Evolutionary conservation across 2,329 filamentous ascomycete genomes (phyloP), one percentile per base, ranked within the genome.

Genomic region (Incumbomyces lentus): DNA sequence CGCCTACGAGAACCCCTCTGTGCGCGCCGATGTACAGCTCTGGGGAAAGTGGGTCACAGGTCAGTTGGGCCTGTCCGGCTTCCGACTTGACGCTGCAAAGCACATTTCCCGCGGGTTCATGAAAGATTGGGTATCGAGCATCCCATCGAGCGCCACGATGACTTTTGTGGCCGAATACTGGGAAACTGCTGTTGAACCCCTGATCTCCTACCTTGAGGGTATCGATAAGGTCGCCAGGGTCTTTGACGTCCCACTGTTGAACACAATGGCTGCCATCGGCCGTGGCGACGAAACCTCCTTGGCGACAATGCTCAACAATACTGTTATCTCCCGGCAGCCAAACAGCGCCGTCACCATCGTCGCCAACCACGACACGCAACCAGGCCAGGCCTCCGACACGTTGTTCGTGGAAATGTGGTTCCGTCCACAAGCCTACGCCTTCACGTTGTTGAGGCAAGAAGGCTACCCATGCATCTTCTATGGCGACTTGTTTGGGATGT

Each of bases 21-120:
- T 86, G 10, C 69, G 72, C 26, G 62, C 71, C 2, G 83, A 86
- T 52, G 72, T 85, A 2, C 66, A 81, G 46, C 69, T 72, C 42
- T 86, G 83, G 83, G 78, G 78, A 1, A 64, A 73, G 3, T 87
- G 83, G 83, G 70, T 87, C 49, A 72, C 74, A 1, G 68, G 78
- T 48, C 60, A 84, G 0, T 73, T 74, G 0, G n/a, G n/a, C n/a
- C 65, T 86, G 11, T 70, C 74, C 50, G 82, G 82, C 1, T 79
- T 86, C 61, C 72, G 83, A n/a, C 72, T 86, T 39, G 83, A 87
- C 60, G 83, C 82, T 13, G 78, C 81, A 16, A 83, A 85, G 64
- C 83, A 87, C 63, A 84, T 86, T 86, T 57, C 71, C 81, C 22
- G 71, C 69, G 34, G 71, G 14, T 83, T 84, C 63, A 73, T 85